These are phyloP conservation scores for Chloris gayana DNA, from an alignment of 176 grass and related monocot genomes.

Conservation along the genomic window DNA sequence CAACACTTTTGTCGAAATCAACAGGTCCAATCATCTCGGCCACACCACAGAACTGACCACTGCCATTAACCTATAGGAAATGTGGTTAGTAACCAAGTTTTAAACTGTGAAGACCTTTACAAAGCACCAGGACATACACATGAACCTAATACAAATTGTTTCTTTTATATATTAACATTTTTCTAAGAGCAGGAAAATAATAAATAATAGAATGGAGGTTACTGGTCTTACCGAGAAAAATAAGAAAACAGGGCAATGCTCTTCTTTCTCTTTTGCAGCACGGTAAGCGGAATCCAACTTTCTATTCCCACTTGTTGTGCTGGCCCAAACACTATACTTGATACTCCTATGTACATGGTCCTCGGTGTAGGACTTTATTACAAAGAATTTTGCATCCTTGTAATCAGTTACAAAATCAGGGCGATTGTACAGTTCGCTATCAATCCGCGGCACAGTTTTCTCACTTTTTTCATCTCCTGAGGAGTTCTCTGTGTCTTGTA, in stretches of 20 bases:
- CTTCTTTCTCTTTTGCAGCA: slow-evolving; percentile 55
- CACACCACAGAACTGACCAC: slow-evolving; percentile 83
- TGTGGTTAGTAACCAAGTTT: slow-evolving; percentile 2
- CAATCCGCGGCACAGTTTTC: slow-evolving; percentile 28
- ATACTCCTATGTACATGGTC: slow-evolving; percentile 81
- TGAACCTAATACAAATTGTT: background rate
- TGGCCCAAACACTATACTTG: slow-evolving; percentile 75
- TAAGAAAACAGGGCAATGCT: slow-evolving; percentile 58
- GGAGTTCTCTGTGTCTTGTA: slow-evolving; percentile 52
- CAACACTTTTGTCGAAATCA: slow-evolving; percentile 83
- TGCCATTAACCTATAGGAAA: slow-evolving; percentile 74
- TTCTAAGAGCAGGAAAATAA: background rate
- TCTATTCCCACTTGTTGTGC: slow-evolving; percentile 61
- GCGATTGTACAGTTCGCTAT: slow-evolving; percentile 51
- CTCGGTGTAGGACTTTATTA: slow-evolving; percentile 78
- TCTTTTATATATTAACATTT: background rate
- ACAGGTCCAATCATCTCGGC: slow-evolving; percentile 93
- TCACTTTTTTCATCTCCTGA: slow-evolving; percentile 52
- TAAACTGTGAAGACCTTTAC: background rate
- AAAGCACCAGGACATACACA: background rate
- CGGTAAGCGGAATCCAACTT: slow-evolving; percentile 67
- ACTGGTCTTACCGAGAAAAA: slow-evolving; percentile 69
- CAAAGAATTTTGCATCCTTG: slow-evolving; percentile 69
- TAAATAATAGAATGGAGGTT: slow-evolving; percentile 20
- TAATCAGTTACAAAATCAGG: slow-evolving; percentile 60